Base-by-base conservation (phyloP, 2,329 filamentous ascomycete genomes). In the Cordyceps fumosorosea region DNA sequence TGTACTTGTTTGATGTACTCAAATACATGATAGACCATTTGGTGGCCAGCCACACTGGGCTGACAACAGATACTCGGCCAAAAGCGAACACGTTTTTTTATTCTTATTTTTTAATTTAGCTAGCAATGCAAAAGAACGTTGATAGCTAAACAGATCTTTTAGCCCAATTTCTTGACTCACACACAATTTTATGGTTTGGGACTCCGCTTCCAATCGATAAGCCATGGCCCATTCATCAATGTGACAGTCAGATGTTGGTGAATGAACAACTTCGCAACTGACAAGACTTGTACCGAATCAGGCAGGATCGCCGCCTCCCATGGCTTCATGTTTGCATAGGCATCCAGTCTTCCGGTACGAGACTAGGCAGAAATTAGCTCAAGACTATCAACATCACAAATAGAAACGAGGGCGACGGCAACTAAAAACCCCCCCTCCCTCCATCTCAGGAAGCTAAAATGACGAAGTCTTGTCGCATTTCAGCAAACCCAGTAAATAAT, bases 121-220 rank as follows among this genome's bases (percentile, higher is more conserved):
- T 61, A 61, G 58, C 58, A 61, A 61, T 61, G 44, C 26, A 54
- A 61, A 48, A 8, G 8, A 52, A 3, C 48, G 4, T 61, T 61
- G 26, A 50, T 29, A 50, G 58, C 44, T 47, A n/a, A n/a, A 24
- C 11, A 18, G 24, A 22, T 24, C 18, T 42, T 40, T 16, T 20
- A n/a, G 32, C 26, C 16, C 10, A 22, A 34, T 52, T 8, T 4
- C 11, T 37, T 34, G 2, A 32, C 29, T 32, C 16, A 11, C n/a
- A n/a, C n/a, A n/a, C n/a, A n/a, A n/a, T n/a, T n/a, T n/a, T n/a
- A n/a, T n/a, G n/a, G n/a, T n/a, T n/a, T n/a, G n/a, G n/a, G n/a
- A n/a, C n/a, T n/a, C n/a, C n/a, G n/a, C 26, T 29, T 29, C 18
- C 18, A 29, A 18, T 34, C 10, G 18, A 20, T 4, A 4, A 3